Conservation (phyloP, 345 rosid genomes). For the Hirschfeldia incana region DNA sequence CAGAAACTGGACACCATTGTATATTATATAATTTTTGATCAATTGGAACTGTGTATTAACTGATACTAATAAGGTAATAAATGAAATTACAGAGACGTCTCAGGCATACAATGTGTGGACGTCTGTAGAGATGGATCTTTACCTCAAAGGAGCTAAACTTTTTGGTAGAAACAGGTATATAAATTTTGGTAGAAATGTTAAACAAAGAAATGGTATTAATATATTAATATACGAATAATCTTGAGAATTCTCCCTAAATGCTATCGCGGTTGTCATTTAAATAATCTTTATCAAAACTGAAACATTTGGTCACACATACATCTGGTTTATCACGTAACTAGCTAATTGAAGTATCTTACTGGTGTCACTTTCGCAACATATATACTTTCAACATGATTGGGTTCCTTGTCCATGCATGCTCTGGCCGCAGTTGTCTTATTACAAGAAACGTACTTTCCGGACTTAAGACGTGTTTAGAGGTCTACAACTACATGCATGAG, state of each 20-base stretch:
- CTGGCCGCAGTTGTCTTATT: slow-evolving; percentile 73
- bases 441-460: slow-evolving; percentile 72
- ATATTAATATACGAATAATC: not conserved
- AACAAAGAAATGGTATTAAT: not conserved
- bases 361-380: not conserved
- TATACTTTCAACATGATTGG: not conserved
- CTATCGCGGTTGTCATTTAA: not conserved
- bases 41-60: not conserved
- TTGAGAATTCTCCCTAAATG: not conserved
- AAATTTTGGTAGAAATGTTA: no score
- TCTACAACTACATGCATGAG: slow-evolving; percentile 69
- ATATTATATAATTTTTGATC: no score
- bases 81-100: slow-evolving; percentile 38
- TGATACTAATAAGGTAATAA: slow-evolving; percentile 18
- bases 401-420: not conserved
- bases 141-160: slow-evolving; percentile 74
- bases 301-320: not conserved
- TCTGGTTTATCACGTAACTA: not conserved
- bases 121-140: slow-evolving; percentile 73
- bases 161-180: slow-evolving; percentile 85
- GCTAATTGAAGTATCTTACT: not conserved
- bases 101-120: slow-evolving; percentile 57
- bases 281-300: not conserved
- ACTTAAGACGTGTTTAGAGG: slow-evolving; percentile 78
- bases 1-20: not conserved